Base-by-base conservation (phyloP, 805 yeast genomes). In the Lipomyces chichibuensis region DNA sequence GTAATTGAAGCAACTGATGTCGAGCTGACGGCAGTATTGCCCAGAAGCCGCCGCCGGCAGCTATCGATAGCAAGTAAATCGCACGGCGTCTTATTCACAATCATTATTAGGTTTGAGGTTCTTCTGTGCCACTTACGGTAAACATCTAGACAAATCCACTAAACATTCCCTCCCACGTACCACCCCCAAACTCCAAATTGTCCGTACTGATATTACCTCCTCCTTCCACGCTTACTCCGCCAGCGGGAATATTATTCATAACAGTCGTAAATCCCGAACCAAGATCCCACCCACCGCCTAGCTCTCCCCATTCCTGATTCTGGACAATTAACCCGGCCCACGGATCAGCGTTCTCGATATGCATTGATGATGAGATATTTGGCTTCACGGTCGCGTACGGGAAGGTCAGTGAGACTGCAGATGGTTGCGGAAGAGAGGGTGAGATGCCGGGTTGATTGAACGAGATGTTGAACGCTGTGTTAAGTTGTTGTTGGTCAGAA, bases 251-350 rank as follows among this genome's bases (percentile, higher is more conserved):
- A 6, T 25, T 49, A 20, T 27, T 58, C 27, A 29, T 23, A 23
- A 49, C 60, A n/a, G 53, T 43, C 25, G 61, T 35, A 35, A 58
- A 58, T 20, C 61, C 58, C n/a, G 29, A 11, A 14, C 61, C 61
- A 7, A 58, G 61, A 43, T 58, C 61, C 61, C 61, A 58, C 27
- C 59, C 59, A 14, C 23, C 60, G 53, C 61, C 61, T 6, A 32
- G 11, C 23, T 14, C 29, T 20, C 8, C 61, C 61, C 61, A 58
- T 25, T 58, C 61, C 20, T 49, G n/a, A 43, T 58, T 58, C 25
- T 11, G 61, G 5, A 32, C 60, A 20, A 58, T 20, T 20, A 58
- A 20, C 13, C 39, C 46, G 7, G 61, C 20, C 61, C 60, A 49
- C 8, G 59, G 60, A 20, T 37, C 61, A 3, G 46, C 59, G 39